Percentiles rank a stretch among this genome's conserved stretches.
Evolutionary conservation across 2,329 filamentous ascomycete genomes (phyloP).

Genomic region (Pseudopyrenochaeta lycopersici): DNA sequence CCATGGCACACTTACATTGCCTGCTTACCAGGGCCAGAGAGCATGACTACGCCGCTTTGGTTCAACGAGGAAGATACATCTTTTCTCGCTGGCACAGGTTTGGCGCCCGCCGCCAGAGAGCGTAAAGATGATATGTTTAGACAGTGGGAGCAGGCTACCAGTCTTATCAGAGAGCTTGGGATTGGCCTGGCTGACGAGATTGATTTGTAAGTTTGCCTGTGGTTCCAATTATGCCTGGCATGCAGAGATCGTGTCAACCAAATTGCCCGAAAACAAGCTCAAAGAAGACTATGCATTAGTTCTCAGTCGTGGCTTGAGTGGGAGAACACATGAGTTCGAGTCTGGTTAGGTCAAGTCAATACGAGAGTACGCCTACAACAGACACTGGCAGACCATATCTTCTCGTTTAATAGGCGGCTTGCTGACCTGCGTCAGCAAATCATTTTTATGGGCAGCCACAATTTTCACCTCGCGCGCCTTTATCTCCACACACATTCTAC

Average conservation of each 20-base stretch:
- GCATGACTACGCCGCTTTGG: slow-evolving; percentile 50
- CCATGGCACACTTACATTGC: slow-evolving; percentile 49
- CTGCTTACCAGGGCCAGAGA: slow-evolving; percentile 40
- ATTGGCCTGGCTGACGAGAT: slow-evolving; percentile 23
- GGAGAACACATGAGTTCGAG: too few relatives aligned
- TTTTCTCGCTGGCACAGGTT: slow-evolving; percentile 47
- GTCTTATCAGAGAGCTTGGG: slow-evolving; percentile 26
- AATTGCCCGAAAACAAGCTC: neutral
- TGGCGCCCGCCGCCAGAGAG: slow-evolving; percentile 35
- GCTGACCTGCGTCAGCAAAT: slow-evolving; percentile 50
- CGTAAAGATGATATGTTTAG: slow-evolving; percentile 27
- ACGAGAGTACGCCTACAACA: neutral
- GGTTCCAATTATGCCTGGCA: neutral
- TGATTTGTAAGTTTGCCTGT: slow-evolving; percentile 34
- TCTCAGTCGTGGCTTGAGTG: neutral
- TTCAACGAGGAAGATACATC: slow-evolving; percentile 45
- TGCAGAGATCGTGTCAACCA: too few relatives aligned
- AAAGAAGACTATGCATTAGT: neutral
- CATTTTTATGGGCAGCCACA: slow-evolving; percentile 61
- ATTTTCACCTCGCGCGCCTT: slow-evolving; percentile 63
- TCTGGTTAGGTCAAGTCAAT: neutral
- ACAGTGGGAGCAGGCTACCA: slow-evolving; percentile 36
- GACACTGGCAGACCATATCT: slow-evolving; percentile 3
- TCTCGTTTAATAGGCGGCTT: neutral
- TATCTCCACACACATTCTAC: slow-evolving; percentile 51